These are phyloP conservation scores for Tephrocybe sp. DNA, from an alignment of 768 basidiomycete genomes.

Conservation along the genomic window DNA sequence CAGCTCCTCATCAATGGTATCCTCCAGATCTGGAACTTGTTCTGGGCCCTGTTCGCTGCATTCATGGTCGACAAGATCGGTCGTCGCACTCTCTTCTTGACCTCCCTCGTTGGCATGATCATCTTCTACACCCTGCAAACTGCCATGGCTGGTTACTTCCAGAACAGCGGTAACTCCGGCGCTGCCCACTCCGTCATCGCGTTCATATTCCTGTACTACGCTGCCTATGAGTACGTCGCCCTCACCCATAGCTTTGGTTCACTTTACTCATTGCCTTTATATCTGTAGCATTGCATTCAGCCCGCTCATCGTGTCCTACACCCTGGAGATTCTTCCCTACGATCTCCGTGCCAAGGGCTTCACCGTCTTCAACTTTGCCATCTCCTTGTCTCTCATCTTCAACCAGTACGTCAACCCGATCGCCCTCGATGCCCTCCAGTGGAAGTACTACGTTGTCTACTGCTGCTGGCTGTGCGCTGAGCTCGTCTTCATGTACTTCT, in stretches of 20 bases:
- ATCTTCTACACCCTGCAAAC: slow-evolving; percentile 59
- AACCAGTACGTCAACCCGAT: slow-evolving; percentile 20
- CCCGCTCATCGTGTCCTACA: slow-evolving; percentile 31
- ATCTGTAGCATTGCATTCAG: slow-evolving; percentile 24
- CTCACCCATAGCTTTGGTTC: background rate
- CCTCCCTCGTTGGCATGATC: slow-evolving; percentile 39
- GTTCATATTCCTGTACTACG: slow-evolving; percentile 28
- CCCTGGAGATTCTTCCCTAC: slow-evolving; percentile 19
- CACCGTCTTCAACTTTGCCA: slow-evolving; percentile 17
- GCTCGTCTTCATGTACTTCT: slow-evolving; percentile 61
- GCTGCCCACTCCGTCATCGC: background rate
- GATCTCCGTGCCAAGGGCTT: slow-evolving; percentile 17
- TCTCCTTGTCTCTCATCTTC: slow-evolving; percentile 17
- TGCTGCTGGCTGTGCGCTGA: slow-evolving; percentile 68
- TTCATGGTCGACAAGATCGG: slow-evolving; percentile 47
- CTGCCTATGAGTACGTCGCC: slow-evolving; percentile 24
- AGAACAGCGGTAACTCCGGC: slow-evolving; percentile 5
- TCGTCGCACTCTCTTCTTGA: slow-evolving; percentile 5
- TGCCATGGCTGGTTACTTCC: slow-evolving; percentile 26
- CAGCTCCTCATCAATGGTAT: slow-evolving; percentile 48
- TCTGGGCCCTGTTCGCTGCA: slow-evolving; percentile 47
- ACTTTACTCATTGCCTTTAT: background rate
- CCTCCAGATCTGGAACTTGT: slow-evolving; percentile 54
- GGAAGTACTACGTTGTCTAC: slow-evolving; percentile 83
- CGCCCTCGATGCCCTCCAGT: slow-evolving; percentile 38